A percentile compares a stretch with the other conserved stretches of the same genome.
Evolutionary conservation across 1,284 basidiomycete genomes (phyloP).

Genomic region (Leccinum angustisporum): DNA sequence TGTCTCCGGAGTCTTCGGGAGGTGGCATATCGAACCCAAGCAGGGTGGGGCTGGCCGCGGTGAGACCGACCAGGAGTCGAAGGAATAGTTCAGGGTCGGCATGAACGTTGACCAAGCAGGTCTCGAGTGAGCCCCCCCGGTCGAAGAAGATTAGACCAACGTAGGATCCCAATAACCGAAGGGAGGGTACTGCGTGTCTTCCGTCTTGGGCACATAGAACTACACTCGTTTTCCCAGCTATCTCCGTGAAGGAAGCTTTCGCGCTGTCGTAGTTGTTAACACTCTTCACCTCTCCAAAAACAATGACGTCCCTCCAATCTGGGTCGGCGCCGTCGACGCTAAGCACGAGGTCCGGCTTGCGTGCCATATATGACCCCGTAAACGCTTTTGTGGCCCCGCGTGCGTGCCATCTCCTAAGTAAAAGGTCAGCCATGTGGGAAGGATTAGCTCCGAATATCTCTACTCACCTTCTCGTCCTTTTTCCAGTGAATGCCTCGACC

Average conservation of each 20-base stretch:
- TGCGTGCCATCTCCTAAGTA: too few relatives aligned
- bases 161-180: background rate
- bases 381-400: too few relatives aligned
- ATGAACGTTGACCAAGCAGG: background rate
- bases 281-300: background rate
- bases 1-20: background rate
- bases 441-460: too few relatives aligned
- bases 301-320: background rate
- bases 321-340: background rate
- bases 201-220: background rate
- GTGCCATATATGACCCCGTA: too few relatives aligned
- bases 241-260: background rate
- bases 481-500: background rate
- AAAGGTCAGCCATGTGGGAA: too few relatives aligned
- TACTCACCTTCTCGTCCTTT: background rate
- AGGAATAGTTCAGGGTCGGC: background rate
- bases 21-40: background rate
- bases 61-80: background rate
- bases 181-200: background rate
- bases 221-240: background rate
- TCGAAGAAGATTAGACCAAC: background rate
- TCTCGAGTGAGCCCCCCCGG: background rate
- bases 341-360: background rate
- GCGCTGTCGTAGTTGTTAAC: background rate
- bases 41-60: background rate